A percentile compares a stretch with the other conserved stretches of the same genome.
phyloP scores from a whole-genome alignment of 192 early-diverging fungal species.

The Glomus cerebriforme region DNA sequence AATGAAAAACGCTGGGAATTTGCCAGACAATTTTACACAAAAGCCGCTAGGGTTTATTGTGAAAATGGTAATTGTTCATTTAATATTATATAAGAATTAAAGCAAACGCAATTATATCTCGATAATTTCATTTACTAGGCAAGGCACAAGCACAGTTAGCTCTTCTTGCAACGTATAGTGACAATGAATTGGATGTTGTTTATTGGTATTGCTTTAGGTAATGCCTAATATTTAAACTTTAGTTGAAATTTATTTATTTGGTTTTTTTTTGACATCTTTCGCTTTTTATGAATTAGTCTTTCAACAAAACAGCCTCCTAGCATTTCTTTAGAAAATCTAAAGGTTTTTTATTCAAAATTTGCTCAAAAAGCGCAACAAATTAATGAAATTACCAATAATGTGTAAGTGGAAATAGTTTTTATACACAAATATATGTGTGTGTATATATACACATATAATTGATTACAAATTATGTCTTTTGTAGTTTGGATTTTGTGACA shows the following conservation, averaged over 20 bases:
- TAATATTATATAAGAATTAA: background rate
- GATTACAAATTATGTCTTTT: background rate
- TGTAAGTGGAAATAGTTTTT: background rate
- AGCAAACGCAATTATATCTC: constrained; percentile 6
- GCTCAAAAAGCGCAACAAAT: constrained; percentile 38
- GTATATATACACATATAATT: too few species aligned
- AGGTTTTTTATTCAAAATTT: constrained; percentile 52
- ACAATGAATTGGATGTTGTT: constrained; percentile 47
- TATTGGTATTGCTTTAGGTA: constrained; percentile 52
- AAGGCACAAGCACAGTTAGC: constrained; percentile 49
- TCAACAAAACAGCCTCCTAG: constrained; percentile 52
- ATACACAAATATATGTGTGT: background rate
- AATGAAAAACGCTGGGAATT: constrained; percentile 32
- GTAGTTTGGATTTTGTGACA: constrained; percentile 1
- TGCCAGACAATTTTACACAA: constrained; percentile 16
- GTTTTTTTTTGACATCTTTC: background rate
- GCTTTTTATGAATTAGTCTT: constrained; percentile 39
- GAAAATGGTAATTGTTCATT: constrained; percentile 4
- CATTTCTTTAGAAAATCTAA: constrained; percentile 54
- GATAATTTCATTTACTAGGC: constrained; percentile 37
- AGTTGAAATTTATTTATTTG: background rate
- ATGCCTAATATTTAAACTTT: background rate
- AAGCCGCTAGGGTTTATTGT: constrained; percentile 18
- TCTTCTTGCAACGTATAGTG: constrained; percentile 41
- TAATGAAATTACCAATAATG: background rate